These are phyloP conservation scores for Pseudocohnilembus persalinus DNA, from an alignment of 169 alveolate genomes.

Conservation along the genomic window DNA sequence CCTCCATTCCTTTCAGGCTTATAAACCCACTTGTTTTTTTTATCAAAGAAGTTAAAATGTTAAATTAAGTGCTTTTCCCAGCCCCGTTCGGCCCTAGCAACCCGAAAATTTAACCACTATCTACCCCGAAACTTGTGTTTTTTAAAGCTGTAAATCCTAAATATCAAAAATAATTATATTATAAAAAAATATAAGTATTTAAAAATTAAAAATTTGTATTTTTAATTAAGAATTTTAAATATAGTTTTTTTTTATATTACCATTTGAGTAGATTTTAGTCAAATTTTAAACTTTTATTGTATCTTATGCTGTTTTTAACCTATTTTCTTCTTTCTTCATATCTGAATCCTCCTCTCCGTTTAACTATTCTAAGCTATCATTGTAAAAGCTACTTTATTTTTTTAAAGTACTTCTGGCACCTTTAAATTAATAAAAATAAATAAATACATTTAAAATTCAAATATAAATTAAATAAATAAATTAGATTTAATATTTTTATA, in stretches of 20 bases:
- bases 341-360: too few species aligned
- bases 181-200: too few species aligned
- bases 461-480: too few species aligned
- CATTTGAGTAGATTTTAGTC: not conserved
- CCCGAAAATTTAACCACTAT: slow-evolving; percentile 60
- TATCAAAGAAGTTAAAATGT: slow-evolving; percentile 54
- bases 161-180: not conserved
- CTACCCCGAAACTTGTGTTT: slow-evolving; percentile 52
- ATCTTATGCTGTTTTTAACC: not conserved
- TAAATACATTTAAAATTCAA: too few species aligned
- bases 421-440: too few species aligned
- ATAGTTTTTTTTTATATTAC: not conserved
- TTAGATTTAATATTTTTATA: too few species aligned
- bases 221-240: not conserved
- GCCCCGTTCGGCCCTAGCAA: slow-evolving; percentile 69
- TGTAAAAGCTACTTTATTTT: too few species aligned
- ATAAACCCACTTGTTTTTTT: slow-evolving; percentile 51
- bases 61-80: slow-evolving; percentile 71
- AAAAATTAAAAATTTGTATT: not conserved
- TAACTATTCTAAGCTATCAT: too few species aligned
- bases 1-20: slow-evolving; percentile 52
- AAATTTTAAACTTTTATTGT: not conserved
- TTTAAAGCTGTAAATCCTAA: slow-evolving; percentile 56
- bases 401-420: too few species aligned
- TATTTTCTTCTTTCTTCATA: not conserved